These are phyloP conservation scores for Acanthamoeba lenticulata DNA, from an alignment of 208 protist genomes.

Conservation along the genomic window DNA sequence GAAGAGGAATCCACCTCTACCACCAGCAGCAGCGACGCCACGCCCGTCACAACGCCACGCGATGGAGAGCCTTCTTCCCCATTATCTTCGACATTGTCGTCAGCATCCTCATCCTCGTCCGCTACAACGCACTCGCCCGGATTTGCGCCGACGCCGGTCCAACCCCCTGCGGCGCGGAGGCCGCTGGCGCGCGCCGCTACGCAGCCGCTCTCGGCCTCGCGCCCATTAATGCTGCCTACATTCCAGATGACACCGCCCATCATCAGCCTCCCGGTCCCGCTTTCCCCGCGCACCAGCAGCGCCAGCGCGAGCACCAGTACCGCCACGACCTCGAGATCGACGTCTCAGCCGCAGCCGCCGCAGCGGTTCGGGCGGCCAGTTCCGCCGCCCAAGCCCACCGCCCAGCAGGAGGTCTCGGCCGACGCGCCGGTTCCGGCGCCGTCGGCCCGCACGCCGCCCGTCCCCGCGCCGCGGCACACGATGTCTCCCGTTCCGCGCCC, in stretches of 20 bases:
- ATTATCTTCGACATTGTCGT: not conserved
- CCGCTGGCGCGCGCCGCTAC: not conserved
- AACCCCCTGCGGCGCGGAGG: no score
- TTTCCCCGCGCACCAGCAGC: no score
- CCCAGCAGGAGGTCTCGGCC: no score
- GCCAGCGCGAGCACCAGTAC: no score
- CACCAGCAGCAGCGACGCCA: no score
- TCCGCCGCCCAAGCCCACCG: not conserved
- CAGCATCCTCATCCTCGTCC: no score
- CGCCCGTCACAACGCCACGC: no score
- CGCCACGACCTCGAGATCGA: no score
- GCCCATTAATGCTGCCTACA: not conserved
- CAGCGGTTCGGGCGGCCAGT: not conserved
- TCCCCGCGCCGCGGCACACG: not conserved
- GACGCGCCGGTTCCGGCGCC: no score
- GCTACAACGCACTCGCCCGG: no score
- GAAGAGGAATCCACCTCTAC: not conserved
- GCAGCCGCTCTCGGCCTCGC: not conserved
- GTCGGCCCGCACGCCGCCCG: not conserved
- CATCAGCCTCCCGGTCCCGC: not conserved
- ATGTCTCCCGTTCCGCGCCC: not conserved
- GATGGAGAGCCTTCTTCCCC: not conserved
- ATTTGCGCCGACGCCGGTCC: no score
- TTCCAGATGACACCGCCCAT: not conserved
- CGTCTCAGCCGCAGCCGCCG: no score